phyloP scores from a whole-genome alignment of 805 yeast species.

The Helenozyma baotianmanensis region DNA sequence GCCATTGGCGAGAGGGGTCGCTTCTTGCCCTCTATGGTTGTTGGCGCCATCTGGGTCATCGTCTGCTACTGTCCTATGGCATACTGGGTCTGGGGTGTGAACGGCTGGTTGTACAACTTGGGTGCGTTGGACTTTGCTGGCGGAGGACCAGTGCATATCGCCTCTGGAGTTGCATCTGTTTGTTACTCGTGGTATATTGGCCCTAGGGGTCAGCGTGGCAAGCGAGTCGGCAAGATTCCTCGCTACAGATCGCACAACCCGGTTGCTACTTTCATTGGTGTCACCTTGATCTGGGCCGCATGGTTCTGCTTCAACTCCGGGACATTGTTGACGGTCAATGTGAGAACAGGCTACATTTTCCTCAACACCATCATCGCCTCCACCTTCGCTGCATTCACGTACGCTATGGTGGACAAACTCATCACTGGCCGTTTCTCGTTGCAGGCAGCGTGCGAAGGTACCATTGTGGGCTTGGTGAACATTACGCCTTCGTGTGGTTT shows the following conservation, averaged over 20 bases:
- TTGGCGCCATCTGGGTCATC: slow-evolving; percentile 38
- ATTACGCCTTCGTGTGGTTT: slow-evolving; percentile 46
- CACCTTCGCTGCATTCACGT: slow-evolving; percentile 41
- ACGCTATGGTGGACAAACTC: slow-evolving; percentile 39
- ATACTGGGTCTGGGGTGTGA: slow-evolving; percentile 43
- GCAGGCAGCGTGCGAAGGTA: slow-evolving; percentile 43
- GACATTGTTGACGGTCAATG: slow-evolving; percentile 35
- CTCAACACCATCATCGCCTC: slow-evolving; percentile 51
- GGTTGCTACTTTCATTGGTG: slow-evolving; percentile 38
- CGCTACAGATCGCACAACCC: slow-evolving; percentile 31
- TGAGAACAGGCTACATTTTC: slow-evolving; percentile 43
- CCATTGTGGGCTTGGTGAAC: slow-evolving; percentile 42
- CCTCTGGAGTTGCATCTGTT: slow-evolving; percentile 40
- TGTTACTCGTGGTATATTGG: slow-evolving; percentile 42
- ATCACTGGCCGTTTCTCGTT: slow-evolving; percentile 38
- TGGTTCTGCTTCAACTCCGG: slow-evolving; percentile 49
- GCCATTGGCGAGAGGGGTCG: slow-evolving; percentile 41
- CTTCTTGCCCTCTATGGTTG: slow-evolving; percentile 36
- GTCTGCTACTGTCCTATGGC: slow-evolving; percentile 45
- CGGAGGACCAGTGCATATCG: slow-evolving; percentile 47
- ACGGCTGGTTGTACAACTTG: slow-evolving; percentile 41
- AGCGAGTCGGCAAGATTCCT: slow-evolving; percentile 20
- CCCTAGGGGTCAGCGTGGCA: slow-evolving; percentile 27
- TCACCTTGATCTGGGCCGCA: slow-evolving; percentile 44
- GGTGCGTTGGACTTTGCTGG: slow-evolving; percentile 48